A percentile compares a stretch with the other conserved stretches of the same genome.
phyloP scores from a whole-genome alignment of 768 basidiomycete genomes.

The Paxillus rubicundulus region DNA sequence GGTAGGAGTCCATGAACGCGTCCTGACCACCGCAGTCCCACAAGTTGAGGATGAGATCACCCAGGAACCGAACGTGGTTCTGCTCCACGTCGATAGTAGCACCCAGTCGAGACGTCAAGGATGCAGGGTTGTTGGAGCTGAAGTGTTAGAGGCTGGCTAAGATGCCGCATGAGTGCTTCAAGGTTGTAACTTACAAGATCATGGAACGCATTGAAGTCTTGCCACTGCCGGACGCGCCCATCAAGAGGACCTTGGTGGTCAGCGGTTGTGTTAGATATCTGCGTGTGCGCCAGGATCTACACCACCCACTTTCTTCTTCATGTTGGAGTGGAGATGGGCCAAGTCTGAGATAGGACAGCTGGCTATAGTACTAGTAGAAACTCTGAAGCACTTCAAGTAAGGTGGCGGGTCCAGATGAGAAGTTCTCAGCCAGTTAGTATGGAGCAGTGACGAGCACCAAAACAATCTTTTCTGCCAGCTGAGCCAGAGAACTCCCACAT shows the following conservation, averaged over 20 bases:
- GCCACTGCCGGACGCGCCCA: constrained; percentile 94
- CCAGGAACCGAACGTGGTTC: constrained; percentile 95
- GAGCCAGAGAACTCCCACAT: too few relatives aligned
- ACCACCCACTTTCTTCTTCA: constrained; percentile 33
- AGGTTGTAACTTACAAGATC: constrained; percentile 75
- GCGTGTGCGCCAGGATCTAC: not conserved
- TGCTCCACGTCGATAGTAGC: constrained; percentile 98
- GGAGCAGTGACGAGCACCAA: too few relatives aligned
- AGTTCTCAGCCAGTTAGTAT: too few relatives aligned
- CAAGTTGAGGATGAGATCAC: constrained; percentile 91
- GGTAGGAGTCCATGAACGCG: constrained; percentile 96
- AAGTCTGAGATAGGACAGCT: not conserved
- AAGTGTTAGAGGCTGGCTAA: constrained; percentile 9
- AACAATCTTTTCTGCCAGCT: too few relatives aligned
- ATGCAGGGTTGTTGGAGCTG: constrained; percentile 93
- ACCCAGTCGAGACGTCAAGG: constrained; percentile 85
- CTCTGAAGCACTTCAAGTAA: not conserved
- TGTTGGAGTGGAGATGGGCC: constrained; percentile 3
- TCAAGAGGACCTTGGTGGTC: constrained; percentile 76
- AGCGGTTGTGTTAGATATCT: not conserved
- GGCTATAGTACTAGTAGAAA: not conserved
- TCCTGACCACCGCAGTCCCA: constrained; percentile 99
- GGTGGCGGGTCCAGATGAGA: too few relatives aligned
- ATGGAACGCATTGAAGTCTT: constrained; percentile 99
- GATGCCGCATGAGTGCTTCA: constrained; percentile 1